A percentile compares a stretch with the other conserved stretches of the same genome.
Evolutionary conservation across 768 basidiomycete species (phyloP).

Genomic region (Artomyces pyxidatus): DNA sequence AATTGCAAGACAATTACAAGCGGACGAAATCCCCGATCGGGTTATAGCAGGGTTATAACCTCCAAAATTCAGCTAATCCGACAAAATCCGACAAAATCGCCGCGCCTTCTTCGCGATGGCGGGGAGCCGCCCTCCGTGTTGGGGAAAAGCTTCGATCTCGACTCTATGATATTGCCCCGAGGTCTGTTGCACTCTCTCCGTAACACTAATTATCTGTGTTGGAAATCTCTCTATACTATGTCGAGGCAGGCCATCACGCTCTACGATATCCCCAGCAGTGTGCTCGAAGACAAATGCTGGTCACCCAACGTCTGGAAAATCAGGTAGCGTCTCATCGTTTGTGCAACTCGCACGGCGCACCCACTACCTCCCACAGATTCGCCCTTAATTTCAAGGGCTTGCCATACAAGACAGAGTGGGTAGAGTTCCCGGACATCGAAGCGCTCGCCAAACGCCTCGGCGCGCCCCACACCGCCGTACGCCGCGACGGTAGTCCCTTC

Average conservation of each 20-base stretch:
- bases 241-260: slow-evolving; percentile 5
- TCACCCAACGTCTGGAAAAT: slow-evolving; percentile 18
- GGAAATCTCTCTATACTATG: neutral
- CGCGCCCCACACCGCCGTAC: slow-evolving; percentile 27
- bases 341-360: neutral
- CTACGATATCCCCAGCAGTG: slow-evolving; percentile 17
- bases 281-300: slow-evolving; percentile 6
- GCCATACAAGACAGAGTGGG: slow-evolving; percentile 39
- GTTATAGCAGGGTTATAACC: too few species aligned
- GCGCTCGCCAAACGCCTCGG: slow-evolving; percentile 27
- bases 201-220: too few species aligned
- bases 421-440: slow-evolving; percentile 46
- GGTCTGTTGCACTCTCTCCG: too few species aligned
- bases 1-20: too few species aligned
- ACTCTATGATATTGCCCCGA: too few species aligned
- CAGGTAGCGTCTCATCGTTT: neutral
- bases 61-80: too few species aligned
- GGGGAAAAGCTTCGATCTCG: too few species aligned
- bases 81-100: too few species aligned
- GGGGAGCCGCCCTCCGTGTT: too few species aligned
- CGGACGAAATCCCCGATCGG: too few species aligned
- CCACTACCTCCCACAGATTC: slow-evolving; percentile 17
- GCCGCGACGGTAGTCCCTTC: slow-evolving; percentile 23
- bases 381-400: slow-evolving; percentile 34
- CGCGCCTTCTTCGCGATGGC: too few species aligned